Percentiles rank a stretch among this genome's conserved stretches.
Evolutionary conservation across 139 green algal genomes (phyloP).

Genomic region (Chlamydomonas eustigma): DNA sequence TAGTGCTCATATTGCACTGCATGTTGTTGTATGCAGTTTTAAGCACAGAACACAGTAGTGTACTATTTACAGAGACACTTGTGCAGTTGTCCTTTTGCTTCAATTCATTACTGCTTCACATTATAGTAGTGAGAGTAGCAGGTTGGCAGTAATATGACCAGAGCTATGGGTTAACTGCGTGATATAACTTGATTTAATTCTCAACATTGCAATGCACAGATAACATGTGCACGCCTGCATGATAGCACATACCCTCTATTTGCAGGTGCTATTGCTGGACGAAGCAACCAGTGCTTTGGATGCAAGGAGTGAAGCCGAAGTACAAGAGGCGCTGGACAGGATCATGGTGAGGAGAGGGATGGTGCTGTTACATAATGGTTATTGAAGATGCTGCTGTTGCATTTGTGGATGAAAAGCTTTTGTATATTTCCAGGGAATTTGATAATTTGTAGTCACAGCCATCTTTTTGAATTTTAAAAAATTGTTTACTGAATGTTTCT

Average conservation of each 20-base stretch:
- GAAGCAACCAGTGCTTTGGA: constrained; percentile 61
- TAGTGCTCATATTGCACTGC: neutral
- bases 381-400: too few species aligned
- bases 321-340: constrained; percentile 57
- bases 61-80: too few species aligned
- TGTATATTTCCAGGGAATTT: too few species aligned
- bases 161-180: neutral
- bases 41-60: too few species aligned
- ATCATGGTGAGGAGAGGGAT: constrained; percentile 73
- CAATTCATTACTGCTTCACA: too few species aligned
- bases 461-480: too few species aligned
- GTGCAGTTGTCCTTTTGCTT: too few species aligned
- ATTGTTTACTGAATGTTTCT: too few species aligned
- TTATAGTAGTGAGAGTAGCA: neutral
- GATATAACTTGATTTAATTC: neutral
- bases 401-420: too few species aligned
- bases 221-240: neutral
- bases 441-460: too few species aligned
- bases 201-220: neutral
- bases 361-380: constrained; percentile 85
- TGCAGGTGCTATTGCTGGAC: constrained; percentile 57
- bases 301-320: constrained; percentile 52
- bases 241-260: neutral
- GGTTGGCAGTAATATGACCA: neutral
- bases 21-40: neutral